These are phyloP conservation scores for Tylopilus vinaceipallidus DNA, from an alignment of 768 basidiomycete genomes.

Conservation along the genomic window DNA sequence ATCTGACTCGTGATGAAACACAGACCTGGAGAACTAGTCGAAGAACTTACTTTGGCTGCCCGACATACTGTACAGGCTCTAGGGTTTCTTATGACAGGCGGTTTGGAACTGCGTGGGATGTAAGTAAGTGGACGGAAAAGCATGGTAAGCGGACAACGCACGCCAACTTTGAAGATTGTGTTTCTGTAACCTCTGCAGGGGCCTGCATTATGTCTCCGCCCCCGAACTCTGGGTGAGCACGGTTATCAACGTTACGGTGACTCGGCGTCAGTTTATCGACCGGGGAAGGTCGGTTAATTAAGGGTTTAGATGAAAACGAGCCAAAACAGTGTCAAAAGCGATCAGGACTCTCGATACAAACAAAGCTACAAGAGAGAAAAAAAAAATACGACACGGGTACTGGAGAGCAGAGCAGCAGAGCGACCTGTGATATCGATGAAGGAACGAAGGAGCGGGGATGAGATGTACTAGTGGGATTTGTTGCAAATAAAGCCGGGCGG, in stretches of 20 bases:
- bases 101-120: slow-evolving; percentile 35
- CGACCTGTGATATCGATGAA: slow-evolving; percentile 29
- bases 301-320: slow-evolving; percentile 31
- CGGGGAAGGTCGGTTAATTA: slow-evolving; percentile 41
- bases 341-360: slow-evolving; percentile 1
- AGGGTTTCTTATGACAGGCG: slow-evolving; percentile 47
- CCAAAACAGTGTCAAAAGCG: slow-evolving; percentile 10
- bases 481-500: slow-evolving; percentile 41
- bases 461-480: slow-evolving; percentile 36
- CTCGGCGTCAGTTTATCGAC: slow-evolving; percentile 41
- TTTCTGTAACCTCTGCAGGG: slow-evolving; percentile 27
- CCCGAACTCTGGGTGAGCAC: slow-evolving; percentile 20
- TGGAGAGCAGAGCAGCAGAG: slow-evolving; percentile 14
- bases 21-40: slow-evolving; percentile 12
- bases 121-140: slow-evolving; percentile 9
- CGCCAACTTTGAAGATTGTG: slow-evolving; percentile 31
- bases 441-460: slow-evolving; percentile 29
- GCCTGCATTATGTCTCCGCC: slow-evolving; percentile 27
- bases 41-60: slow-evolving; percentile 63
- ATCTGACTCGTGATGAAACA: slow-evolving; percentile 49
- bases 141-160: slow-evolving; percentile 14
- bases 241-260: slow-evolving; percentile 41
- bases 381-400: slow-evolving; percentile 4
- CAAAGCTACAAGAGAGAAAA: slow-evolving; percentile 1
- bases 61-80: slow-evolving; percentile 84